These are phyloP conservation scores for Physcomitrium patens DNA, from an alignment of 225 moss, liverwort and hornwort species.

Conservation along the genomic window DNA sequence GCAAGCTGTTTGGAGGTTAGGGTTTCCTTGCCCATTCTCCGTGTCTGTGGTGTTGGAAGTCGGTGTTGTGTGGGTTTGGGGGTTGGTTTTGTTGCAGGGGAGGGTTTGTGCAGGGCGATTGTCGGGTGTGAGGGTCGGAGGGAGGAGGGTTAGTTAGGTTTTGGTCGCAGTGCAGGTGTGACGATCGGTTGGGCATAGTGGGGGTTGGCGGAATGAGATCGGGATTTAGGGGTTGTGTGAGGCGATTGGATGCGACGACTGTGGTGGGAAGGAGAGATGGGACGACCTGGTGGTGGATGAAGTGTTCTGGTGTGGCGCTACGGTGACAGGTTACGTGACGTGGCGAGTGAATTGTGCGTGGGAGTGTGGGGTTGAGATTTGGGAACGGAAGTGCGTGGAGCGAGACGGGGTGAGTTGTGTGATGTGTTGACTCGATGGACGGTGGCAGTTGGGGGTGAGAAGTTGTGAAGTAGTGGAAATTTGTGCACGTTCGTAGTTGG, in stretches of 20 bases:
- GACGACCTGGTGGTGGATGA: too few species aligned
- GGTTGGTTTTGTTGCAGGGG: not conserved
- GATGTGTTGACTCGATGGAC: too few species aligned
- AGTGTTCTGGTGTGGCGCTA: too few species aligned
- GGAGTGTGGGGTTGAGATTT: not conserved
- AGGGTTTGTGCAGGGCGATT: not conserved
- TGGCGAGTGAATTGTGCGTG: not conserved
- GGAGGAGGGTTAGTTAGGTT: not conserved
- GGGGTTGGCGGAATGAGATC: not conserved
- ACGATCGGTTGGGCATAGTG: not conserved
- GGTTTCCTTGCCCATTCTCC: not conserved
- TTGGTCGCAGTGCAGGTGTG: not conserved
- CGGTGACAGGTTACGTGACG: not conserved
- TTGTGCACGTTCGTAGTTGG: too few species aligned
- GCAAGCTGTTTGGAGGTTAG: slow-evolving; percentile 77
- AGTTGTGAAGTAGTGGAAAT: too few species aligned
- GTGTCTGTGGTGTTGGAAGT: not conserved
- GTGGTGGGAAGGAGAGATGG: not conserved
- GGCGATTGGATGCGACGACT: not conserved
- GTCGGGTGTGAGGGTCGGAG: not conserved
- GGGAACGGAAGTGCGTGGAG: not conserved
- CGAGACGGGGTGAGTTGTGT: too few species aligned
- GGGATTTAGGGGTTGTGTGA: not conserved
- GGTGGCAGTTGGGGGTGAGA: too few species aligned
- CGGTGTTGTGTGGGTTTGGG: not conserved